A percentile compares a stretch with the other conserved stretches of the same genome.
Conservation (phyloP, 2,329 filamentous ascomycete genomes). For the Pestalotiopsis sp. region DNA sequence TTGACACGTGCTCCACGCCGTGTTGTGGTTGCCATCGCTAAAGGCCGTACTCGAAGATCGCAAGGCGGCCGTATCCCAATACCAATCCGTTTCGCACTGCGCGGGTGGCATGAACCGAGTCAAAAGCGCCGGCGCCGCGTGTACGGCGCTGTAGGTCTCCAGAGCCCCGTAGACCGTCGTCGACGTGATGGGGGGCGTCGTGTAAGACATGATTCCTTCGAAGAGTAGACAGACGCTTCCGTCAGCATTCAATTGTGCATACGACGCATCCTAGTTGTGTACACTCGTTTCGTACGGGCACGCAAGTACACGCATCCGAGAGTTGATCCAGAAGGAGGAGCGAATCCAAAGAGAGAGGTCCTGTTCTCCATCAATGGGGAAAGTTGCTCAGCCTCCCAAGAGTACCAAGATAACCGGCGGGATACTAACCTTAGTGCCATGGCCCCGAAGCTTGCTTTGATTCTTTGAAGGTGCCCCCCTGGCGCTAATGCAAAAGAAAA, state of each 20-base stretch:
- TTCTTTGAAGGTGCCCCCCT: not conserved
- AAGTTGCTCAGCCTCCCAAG: not conserved
- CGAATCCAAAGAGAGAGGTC: not conserved
- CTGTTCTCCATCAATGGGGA: not conserved
- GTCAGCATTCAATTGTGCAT: not conserved
- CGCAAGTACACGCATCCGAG: not conserved
- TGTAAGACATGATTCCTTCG: constrained; percentile 4
- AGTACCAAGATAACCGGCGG: not conserved
- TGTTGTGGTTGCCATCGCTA: constrained; percentile 11
- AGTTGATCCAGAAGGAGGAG: too few relatives aligned
- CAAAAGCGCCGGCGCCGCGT: constrained; percentile 9
- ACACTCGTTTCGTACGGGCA: not conserved
- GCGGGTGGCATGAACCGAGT: constrained; percentile 9
- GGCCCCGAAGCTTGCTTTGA: not conserved
- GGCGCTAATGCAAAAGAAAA: not conserved
- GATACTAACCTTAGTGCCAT: not conserved
- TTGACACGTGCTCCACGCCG: constrained; percentile 12
- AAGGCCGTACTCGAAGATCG: constrained; percentile 3
- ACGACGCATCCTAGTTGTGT: not conserved
- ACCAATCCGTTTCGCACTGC: constrained; percentile 13
- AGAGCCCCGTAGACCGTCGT: constrained; percentile 6
- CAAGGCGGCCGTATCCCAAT: constrained; percentile 8
- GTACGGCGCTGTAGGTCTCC: constrained; percentile 6
- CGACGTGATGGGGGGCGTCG: constrained; percentile 9
- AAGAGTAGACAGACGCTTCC: not conserved